phyloP scores from a whole-genome alignment of 108 stramenopile species.

The Cylindrotheca closterium region DNA sequence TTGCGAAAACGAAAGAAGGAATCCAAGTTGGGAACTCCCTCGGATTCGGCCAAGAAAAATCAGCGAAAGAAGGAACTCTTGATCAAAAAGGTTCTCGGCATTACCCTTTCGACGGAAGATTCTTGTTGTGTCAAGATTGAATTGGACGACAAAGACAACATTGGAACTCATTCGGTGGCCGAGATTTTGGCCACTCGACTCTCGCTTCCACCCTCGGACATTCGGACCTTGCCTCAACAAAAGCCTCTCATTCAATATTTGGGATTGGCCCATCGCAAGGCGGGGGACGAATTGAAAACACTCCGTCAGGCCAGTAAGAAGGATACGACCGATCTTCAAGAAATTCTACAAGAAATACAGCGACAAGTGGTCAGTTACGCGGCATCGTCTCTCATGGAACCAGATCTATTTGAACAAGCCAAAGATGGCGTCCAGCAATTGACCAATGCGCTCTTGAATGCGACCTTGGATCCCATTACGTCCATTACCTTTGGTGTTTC shows the following conservation, averaged over 20 bases:
- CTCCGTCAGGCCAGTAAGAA: constrained; percentile 12
- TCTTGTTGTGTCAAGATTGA: constrained; percentile 32
- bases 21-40: constrained; percentile 9
- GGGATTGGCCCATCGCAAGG: constrained; percentile 53
- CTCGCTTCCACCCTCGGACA: constrained; percentile 17
- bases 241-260: constrained; percentile 60
- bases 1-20: constrained; percentile 37
- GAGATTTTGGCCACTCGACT: constrained; percentile 75
- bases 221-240: constrained; percentile 25
- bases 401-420: constrained; percentile 72
- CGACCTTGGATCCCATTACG: constrained; percentile 39
- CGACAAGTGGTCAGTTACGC: constrained; percentile 75
- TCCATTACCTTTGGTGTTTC: constrained; percentile 68
- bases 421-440: constrained; percentile 52
- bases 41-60: constrained; percentile 52
- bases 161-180: constrained; percentile 51
- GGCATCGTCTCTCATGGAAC: constrained; percentile 69
- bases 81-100: constrained; percentile 41
- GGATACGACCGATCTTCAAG: constrained; percentile 44
- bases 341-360: constrained; percentile 62
- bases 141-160: constrained; percentile 28
- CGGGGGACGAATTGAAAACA: constrained; percentile 65
- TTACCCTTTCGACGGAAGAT: constrained; percentile 28
- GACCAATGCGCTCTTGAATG: constrained; percentile 43
- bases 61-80: constrained; percentile 65